Base-by-base conservation (phyloP, 2,329 filamentous ascomycete species). In the Phialocephala subalpina region DNA sequence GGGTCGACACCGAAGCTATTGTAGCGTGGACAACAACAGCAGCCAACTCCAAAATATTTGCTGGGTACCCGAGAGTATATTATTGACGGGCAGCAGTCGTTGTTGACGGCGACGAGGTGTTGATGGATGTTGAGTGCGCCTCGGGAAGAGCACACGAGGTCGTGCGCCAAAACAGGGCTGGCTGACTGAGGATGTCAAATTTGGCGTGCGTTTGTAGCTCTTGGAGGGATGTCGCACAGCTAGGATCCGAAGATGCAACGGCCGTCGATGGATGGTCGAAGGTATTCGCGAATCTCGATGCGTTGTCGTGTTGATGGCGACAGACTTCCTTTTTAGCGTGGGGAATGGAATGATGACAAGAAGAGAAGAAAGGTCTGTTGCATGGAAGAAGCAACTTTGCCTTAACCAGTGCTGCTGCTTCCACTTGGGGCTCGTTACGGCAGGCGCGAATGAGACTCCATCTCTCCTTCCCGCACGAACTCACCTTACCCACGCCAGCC, bases 131-230 rank as follows among this genome's bases (percentile, higher is more conserved):
- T 35, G 42, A 62, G 57, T 35, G 61, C 49, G 61, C 57, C 57
- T 65, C 53, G 45, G 36, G 47, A 45, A 45, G 63, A 66, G 40
- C 56, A 56, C 40, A 58, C 38, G 61, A 58, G 62, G 66, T 63
- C 38, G 63, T 67, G 69, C 67, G 63, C 64, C 64, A 47, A 49
- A 67, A 62, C 52, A 63, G 58, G 67, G 69, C 63, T 61, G 29
- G 29, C 29, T 4, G 49, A 53, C 22, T 33, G 22, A 49, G 47
- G 40, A 49, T 35, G 47, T 57, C 36, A 45, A 62, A 62, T 53
- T 60, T 64, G 53, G 62, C 57, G 52, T 60, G 65, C 65, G 64
- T 66, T 66, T 68, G 66, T 59, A 62, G 16, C 55, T 63, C 57
- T 20, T 38, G 3, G 55, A 33, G 45, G n/a, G 55, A 57, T 25